Evolutionary conservation across 2,329 filamentous ascomycete species (phyloP), one percentile per base, ranked within the genome.

Genomic region (Cercospora beticola): DNA sequence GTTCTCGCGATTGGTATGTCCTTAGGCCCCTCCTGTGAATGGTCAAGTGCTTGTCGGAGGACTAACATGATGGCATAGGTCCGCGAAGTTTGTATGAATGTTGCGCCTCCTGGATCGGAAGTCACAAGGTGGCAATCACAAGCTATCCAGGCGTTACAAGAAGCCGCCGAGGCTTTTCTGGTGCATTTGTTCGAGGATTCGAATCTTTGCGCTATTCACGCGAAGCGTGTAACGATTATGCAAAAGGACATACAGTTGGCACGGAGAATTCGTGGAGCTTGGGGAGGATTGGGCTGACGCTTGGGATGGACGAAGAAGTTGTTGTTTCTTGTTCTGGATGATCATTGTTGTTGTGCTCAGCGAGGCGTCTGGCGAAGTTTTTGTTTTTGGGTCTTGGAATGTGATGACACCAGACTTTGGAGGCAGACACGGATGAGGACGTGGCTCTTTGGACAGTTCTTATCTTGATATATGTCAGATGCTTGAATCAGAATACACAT

Each of bases 161-260:
- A 99, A 87, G 97, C 95, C 65, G 94, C 97, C 74, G 95, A 99
- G 87, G 97, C 95, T 2, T 98, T 97, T 86, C 91, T 99, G 78
- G 94, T 98, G 83, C 97, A 94, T 56, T 90, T 98, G 74, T 98
- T 98, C 78, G 94, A 98, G 84, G 94, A 98, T 82, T 97, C 94
- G 85, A 98, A 98, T 87, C 86, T 97, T 64, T 98, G 94, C 85
- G 94, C 95, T 80, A 97, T 98, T 83, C 95, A 98, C 85, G 94
- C 95, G 84, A 98, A 98, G 90, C 93, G 95, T 86, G 95, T 98
- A 80, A 98, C 94, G 79, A 98, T 98, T 84, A 94, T 94, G 84
- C 90, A 90, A 81, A 97, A 97, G 88, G 94, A 97, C 78, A 97
- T 98, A 81, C 94, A 98, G 85, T 89, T 98, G 62, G 94, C 94